Conservation (phyloP, 305 asterid genomes). For the Solanum hybrid region DNA sequence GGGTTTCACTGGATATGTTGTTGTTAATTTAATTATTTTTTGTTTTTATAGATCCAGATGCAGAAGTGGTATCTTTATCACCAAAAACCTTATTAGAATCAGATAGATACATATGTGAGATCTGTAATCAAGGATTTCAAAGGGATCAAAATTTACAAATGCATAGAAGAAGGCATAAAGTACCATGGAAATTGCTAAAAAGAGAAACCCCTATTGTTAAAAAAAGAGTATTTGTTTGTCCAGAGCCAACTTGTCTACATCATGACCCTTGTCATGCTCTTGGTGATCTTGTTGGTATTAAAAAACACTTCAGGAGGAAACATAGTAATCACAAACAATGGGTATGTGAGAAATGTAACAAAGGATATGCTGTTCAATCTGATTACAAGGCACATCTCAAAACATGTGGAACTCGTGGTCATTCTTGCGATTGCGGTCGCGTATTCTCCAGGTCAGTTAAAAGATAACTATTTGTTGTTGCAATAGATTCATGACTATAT, state of each 20-base stretch:
- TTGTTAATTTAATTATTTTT: background rate
- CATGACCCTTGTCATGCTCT: slow-evolving; percentile 29
- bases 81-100: slow-evolving; percentile 28
- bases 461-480: background rate
- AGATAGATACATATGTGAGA: slow-evolving; percentile 29
- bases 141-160: slow-evolving; percentile 34
- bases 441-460: slow-evolving; percentile 27
- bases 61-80: slow-evolving; percentile 27
- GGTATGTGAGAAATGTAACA: slow-evolving; percentile 25
- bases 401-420: slow-evolving; percentile 31
- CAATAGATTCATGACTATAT: background rate
- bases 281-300: slow-evolving; percentile 36
- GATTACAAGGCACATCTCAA: slow-evolving; percentile 32
- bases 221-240: slow-evolving; percentile 26
- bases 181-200: slow-evolving; percentile 29
- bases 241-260: slow-evolving; percentile 26
- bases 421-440: slow-evolving; percentile 33
- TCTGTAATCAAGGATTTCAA: slow-evolving; percentile 30
- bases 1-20: background rate
- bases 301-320: slow-evolving; percentile 28
- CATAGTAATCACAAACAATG: slow-evolving; percentile 28
- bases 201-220: slow-evolving; percentile 12
- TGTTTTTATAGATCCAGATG: slow-evolving; percentile 25
- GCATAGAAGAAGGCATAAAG: slow-evolving; percentile 32
- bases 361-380: slow-evolving; percentile 36